phyloP scores from a whole-genome alignment of 208 protist genomes.

The Wallacemonas collosoma region DNA sequence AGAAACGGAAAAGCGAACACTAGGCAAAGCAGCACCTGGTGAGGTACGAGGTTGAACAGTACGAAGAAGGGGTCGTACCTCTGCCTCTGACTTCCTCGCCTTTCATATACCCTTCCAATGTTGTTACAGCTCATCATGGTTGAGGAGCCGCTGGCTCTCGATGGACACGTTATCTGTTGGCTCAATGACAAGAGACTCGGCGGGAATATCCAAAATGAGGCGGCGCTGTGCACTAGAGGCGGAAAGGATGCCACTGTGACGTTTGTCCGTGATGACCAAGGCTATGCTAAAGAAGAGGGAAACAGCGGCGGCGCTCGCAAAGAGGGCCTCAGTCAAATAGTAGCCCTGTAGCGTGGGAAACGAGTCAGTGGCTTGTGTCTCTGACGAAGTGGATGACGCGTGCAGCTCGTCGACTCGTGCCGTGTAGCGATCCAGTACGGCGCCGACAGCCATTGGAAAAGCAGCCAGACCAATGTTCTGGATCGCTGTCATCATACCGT shows the following conservation, averaged over 20 bases:
- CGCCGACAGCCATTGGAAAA: constrained; percentile 69
- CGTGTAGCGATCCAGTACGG: constrained; percentile 64
- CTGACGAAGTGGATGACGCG: not conserved
- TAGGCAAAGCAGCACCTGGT: no score
- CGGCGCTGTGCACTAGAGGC: constrained; percentile 34
- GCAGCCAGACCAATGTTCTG: constrained; percentile 87
- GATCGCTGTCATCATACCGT: constrained; percentile 91
- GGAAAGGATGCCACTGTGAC: constrained; percentile 54
- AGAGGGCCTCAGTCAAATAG: constrained; percentile 59
- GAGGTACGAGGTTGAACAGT: no score
- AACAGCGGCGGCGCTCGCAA: constrained; percentile 41
- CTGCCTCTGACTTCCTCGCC: no score
- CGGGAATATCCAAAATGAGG: constrained; percentile 28
- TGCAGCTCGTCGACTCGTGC: not conserved
- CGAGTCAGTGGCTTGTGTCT: not conserved
- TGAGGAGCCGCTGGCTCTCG: constrained; percentile 17
- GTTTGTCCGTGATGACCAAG: constrained; percentile 54
- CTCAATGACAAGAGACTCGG: constrained; percentile 2
- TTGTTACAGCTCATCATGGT: not conserved
- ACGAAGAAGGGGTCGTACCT: no score
- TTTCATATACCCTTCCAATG: no score
- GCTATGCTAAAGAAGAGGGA: constrained; percentile 49
- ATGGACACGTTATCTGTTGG: constrained; percentile 1
- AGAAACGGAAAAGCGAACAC: no score
- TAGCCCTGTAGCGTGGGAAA: constrained; percentile 68